Percentiles rank a stretch among this genome's conserved stretches.
These are phyloP conservation scores for Macrolepiota dolichaula DNA, from an alignment of 768 basidiomycete species.

Conservation along the genomic window DNA sequence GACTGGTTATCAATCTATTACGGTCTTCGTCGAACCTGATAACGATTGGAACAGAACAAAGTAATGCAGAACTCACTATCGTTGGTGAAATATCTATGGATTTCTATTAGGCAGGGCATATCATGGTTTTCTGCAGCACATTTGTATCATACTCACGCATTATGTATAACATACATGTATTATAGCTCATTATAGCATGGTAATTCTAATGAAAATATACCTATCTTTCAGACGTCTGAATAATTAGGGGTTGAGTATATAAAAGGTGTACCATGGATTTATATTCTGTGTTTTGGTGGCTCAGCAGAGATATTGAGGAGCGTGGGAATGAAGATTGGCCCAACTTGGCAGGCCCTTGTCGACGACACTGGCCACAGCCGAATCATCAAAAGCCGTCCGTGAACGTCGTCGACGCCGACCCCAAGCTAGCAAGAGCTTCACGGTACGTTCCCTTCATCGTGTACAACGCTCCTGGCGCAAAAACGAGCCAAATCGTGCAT, in stretches of 20 bases:
- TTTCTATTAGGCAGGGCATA: not conserved
- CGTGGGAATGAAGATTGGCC: slow-evolving; percentile 32
- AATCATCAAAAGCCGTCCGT: slow-evolving; percentile 36
- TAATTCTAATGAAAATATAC: not conserved
- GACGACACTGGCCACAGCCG: slow-evolving; percentile 30
- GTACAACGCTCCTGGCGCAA: slow-evolving; percentile 21
- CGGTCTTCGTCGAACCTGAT: slow-evolving; percentile 7
- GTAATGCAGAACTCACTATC: slow-evolving; percentile 16
- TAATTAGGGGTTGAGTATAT: not conserved
- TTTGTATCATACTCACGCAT: slow-evolving; percentile 3
- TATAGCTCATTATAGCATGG: not conserved
- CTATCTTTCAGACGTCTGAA: not conserved
- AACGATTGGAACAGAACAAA: not conserved
- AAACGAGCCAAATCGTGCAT: slow-evolving; percentile 27
- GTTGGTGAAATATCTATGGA: not conserved
- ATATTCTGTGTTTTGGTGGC: not conserved
- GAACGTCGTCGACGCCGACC: slow-evolving; percentile 45
- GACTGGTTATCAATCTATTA: slow-evolving; percentile 23
- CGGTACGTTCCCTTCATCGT: slow-evolving; percentile 35
- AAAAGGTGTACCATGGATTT: not conserved
- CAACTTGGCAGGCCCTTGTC: slow-evolving; percentile 29
- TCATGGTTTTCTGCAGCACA: not conserved
- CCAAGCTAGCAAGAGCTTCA: slow-evolving; percentile 36
- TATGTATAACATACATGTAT: not conserved
- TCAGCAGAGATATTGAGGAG: slow-evolving; percentile 5